Evolutionary conservation across 108 stramenopile species (phyloP).

Genomic region (Fragilariopsis cylindrus): DNA sequence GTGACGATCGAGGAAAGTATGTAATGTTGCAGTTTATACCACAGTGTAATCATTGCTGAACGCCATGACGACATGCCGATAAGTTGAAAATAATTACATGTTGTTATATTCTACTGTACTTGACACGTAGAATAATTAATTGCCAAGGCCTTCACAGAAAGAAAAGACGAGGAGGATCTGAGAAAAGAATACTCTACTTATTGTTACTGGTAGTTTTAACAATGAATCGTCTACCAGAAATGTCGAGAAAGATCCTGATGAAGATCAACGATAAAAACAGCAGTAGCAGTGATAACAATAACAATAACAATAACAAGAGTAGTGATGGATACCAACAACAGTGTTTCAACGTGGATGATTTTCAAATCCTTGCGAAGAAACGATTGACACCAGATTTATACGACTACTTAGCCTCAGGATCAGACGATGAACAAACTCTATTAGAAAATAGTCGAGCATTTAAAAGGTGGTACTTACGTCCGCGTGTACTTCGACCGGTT

Average conservation of each 20-base stretch:
- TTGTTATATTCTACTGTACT: no score
- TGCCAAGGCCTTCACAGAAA: no score
- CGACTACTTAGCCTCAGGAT: slow-evolving; percentile 76
- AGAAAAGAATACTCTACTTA: no score
- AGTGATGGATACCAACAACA: background rate
- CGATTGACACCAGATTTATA: slow-evolving; percentile 54
- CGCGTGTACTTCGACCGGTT: slow-evolving; percentile 73
- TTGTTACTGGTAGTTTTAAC: no score
- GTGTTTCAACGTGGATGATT: slow-evolving; percentile 63
- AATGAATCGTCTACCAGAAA: slow-evolving; percentile 9
- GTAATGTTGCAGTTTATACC: no score
- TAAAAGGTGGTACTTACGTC: slow-evolving; percentile 67
- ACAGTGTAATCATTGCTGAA: no score
- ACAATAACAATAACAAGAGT: background rate
- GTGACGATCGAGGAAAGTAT: no score
- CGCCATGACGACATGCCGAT: no score
- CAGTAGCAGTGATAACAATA: background rate
- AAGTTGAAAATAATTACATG: no score
- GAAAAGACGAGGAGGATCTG: no score
- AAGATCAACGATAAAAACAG: background rate
- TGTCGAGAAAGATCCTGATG: slow-evolving; percentile 3
- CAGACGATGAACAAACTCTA: slow-evolving; percentile 76
- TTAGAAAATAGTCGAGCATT: slow-evolving; percentile 61
- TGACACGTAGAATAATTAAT: no score
- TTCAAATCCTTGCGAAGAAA: slow-evolving; percentile 48